These are phyloP conservation scores for Saccharomycopsis fermentans DNA, from an alignment of 805 yeast genomes.

Conservation along the genomic window DNA sequence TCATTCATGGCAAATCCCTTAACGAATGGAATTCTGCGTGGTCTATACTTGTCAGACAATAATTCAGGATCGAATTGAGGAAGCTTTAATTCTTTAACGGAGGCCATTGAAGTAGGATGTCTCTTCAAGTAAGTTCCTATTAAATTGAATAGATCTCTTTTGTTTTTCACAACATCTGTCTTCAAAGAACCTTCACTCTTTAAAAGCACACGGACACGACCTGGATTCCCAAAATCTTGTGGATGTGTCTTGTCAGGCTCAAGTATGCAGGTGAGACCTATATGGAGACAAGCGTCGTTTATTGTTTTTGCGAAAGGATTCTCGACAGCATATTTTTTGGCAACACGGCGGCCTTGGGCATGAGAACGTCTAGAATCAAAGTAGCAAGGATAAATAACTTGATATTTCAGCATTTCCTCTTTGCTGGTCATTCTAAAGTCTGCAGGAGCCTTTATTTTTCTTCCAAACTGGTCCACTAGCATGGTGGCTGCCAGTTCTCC, in stretches of 20 bases:
- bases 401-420: conserved; percentile 58
- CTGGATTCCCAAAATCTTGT: conserved; percentile 95
- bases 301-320: conserved; percentile 83
- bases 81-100: conserved; percentile 54
- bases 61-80: conserved; percentile 33
- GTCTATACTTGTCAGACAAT: conserved; percentile 35
- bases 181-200: conserved; percentile 40
- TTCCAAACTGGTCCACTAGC: conserved; percentile 12
- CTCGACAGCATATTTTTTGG: conserved; percentile 54
- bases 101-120: conserved; percentile 59
- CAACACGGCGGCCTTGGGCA: conserved; percentile 76
- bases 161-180: conserved; percentile 33
- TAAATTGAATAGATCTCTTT: conserved; percentile 53
- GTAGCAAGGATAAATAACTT: conserved; percentile 82
- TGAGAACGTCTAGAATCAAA: conserved; percentile 72
- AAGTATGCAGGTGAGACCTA: conserved; percentile 33
- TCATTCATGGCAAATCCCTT: conserved; percentile 79
- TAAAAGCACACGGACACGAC: conserved; percentile 75
- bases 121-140: conserved; percentile 50
- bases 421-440: conserved; percentile 44
- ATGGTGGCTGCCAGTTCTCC: conserved; percentile 16
- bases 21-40: conserved; percentile 63
- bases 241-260: conserved; percentile 88
- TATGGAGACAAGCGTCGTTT: conserved; percentile 51
- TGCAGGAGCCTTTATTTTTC: conserved; percentile 14